Percentiles rank a stretch among this genome's conserved stretches.
phyloP scores from a whole-genome alignment of 1,139 yeast genomes.

The Meyerozyma athensensis region DNA sequence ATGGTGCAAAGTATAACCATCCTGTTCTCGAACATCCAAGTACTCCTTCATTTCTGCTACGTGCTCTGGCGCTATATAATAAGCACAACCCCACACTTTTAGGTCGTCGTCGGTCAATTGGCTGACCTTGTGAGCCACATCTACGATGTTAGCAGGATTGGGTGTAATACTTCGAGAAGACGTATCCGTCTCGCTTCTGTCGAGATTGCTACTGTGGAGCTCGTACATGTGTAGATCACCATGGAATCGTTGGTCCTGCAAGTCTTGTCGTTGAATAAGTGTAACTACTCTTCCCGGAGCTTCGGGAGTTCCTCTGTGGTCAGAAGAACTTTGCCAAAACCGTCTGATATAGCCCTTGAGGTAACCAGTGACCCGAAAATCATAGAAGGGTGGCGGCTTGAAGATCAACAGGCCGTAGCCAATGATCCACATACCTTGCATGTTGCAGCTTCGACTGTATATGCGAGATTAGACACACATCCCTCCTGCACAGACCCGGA shows the following conservation, averaged over 20 bases:
- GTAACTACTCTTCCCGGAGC: constrained; percentile 88
- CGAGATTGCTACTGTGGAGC: constrained; percentile 12
- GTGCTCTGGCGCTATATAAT: constrained; percentile 65
- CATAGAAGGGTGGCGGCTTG: constrained; percentile 79
- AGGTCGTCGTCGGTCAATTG: constrained; percentile 41
- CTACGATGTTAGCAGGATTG: constrained; percentile 5
- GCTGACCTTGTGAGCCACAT: constrained; percentile 13
- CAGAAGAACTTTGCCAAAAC: constrained; percentile 89
- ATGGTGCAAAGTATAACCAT: constrained; percentile 74
- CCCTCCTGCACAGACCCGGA: constrained; percentile 1
- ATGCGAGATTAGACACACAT: background rate
- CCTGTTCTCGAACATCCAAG: constrained; percentile 79
- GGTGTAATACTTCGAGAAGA: constrained; percentile 4
- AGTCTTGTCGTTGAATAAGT: constrained; percentile 54
- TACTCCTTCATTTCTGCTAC: constrained; percentile 62
- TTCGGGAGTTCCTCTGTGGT: constrained; percentile 86
- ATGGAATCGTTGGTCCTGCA: constrained; percentile 38
- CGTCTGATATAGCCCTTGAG: constrained; percentile 73
- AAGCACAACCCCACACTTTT: constrained; percentile 77
- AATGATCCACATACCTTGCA: constrained; percentile 63
- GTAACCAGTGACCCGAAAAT: constrained; percentile 65
- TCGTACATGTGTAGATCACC: constrained; percentile 45
- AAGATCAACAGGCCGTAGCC: constrained; percentile 90
- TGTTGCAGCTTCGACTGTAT: background rate
- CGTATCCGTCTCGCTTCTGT: constrained; percentile 11